phyloP scores from a whole-genome alignment of 257 asterid genomes.

The Solanum clarkiae region DNA sequence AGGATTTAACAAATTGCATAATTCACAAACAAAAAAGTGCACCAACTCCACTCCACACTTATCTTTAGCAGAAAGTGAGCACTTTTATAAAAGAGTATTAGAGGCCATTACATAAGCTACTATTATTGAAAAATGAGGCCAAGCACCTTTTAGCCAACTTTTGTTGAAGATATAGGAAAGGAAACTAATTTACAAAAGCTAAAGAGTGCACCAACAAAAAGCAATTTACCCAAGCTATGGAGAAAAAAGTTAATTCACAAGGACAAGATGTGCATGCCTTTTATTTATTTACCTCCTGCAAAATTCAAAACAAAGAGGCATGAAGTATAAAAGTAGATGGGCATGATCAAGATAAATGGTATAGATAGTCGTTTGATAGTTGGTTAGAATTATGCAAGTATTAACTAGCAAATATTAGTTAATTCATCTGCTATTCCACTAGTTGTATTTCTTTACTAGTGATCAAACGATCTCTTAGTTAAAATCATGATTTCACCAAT shows the following conservation, averaged over 20 bases:
- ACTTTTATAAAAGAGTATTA: background rate
- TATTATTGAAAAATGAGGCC: background rate
- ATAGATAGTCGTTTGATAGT: no score
- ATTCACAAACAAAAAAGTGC: background rate
- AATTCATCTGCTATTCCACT: no score
- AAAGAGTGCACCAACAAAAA: slow-evolving; percentile 8
- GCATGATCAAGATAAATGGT: background rate
- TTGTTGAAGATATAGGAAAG: background rate
- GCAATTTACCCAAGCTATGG: slow-evolving; percentile 5
- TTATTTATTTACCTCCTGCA: slow-evolving; percentile 23
- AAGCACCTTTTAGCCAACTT: background rate
- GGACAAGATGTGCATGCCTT: background rate
- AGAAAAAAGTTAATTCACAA: background rate
- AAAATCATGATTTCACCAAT: no score
- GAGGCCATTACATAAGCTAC: background rate
- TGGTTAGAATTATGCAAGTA: no score
- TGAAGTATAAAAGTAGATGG: background rate
- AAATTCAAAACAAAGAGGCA: background rate
- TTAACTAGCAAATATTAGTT: no score
- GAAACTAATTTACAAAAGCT: background rate
- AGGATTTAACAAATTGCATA: background rate
- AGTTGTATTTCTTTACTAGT: no score
- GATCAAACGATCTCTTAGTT: no score
- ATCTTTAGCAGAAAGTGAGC: background rate
- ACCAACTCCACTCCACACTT: background rate